Evolutionary conservation across 805 yeast species (phyloP).

Genomic region (Pichia ethanolica): DNA sequence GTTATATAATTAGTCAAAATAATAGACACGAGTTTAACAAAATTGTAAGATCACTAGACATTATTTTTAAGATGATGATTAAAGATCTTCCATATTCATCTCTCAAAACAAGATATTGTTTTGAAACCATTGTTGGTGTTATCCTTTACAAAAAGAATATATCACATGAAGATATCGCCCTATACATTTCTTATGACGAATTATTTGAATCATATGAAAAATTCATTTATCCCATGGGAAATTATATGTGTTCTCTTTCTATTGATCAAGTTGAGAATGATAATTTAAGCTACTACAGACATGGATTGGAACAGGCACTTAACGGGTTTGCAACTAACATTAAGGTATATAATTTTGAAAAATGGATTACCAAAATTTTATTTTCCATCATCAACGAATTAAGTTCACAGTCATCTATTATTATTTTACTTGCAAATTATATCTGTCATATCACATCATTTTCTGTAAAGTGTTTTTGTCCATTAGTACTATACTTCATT

Average conservation of each 20-base stretch:
- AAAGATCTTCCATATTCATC: constrained; percentile 12
- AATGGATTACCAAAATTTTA: constrained; percentile 28
- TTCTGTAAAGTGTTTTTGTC: constrained; percentile 24
- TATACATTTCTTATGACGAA: constrained; percentile 20
- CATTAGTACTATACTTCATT: constrained; percentile 24
- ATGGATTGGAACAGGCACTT: constrained; percentile 7
- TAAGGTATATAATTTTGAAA: constrained; percentile 14
- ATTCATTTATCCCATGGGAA: constrained; percentile 29
- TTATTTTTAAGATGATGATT: constrained; percentile 24
- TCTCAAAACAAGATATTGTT: constrained; percentile 19
- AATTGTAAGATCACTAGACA: constrained; percentile 21
- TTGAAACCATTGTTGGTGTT: constrained; percentile 37
- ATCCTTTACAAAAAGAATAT: constrained; percentile 26
- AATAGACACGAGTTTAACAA: constrained; percentile 13
- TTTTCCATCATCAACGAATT: constrained; percentile 31
- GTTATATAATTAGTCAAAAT: constrained; percentile 8
- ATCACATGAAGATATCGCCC: constrained; percentile 13
- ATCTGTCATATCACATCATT: constrained; percentile 21
- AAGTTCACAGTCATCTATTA: constrained; percentile 22
- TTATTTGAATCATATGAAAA: constrained; percentile 13
- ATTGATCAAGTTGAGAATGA: constrained; percentile 20
- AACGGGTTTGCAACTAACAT: constrained; percentile 14
- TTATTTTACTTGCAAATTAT: constrained; percentile 30
- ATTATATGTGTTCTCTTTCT: constrained; percentile 29
- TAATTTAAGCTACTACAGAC: constrained; percentile 8